Evolutionary conservation across 2,329 filamentous ascomycete species (phyloP), one percentile per base, ranked within the genome.

Genomic region (Ceratocystis albifundus): DNA sequence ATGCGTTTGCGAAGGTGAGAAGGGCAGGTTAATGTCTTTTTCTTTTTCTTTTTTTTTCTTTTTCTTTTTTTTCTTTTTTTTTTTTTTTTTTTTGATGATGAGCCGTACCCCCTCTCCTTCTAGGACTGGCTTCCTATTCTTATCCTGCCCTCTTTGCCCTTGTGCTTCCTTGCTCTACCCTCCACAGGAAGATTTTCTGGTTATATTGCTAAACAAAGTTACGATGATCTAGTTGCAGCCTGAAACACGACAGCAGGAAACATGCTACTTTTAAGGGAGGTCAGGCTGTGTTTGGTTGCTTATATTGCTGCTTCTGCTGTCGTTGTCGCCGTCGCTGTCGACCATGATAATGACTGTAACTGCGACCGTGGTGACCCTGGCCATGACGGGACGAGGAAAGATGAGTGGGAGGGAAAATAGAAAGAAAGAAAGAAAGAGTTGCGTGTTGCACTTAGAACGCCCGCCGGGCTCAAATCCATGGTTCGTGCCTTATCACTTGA

Each of bases 181-280:
- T 28, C 53, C 25, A 20, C 4, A 22, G 22, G 6, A 30, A 30
- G 12, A 3, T 57, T 57, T 15, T 2, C 8, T 57, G 30, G 25
- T 28, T n/a, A 17, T 28, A 32, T 20, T 28, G 46, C 17, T n/a
- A n/a, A 28, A 30, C 53, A 30, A 32, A 12, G 8, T 22, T 32
- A 28, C 32, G 53, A 57, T 57, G 22, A 57, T 57, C 53, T 57
- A 30, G 22, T 57, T 57, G 53, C 53, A 57, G 53, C 17, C 53
- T 25, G 53, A 57, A 57, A 57, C 53, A 57, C 25, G 8, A 7
- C 25, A 32, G 6, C 32, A 36, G 32, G 4, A 36, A 36, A 36
- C 32, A 36, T 36, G 32, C 10, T 36, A 36, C 10, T 36, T 10
- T 1, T 3, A 36, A 36, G 32, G 32, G 10, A 12, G 10, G 32